Percentiles rank a stretch among this genome's conserved stretches.
phyloP scores from a whole-genome alignment of 805 yeast species.

The Ogataea trehaloabstinens region DNA sequence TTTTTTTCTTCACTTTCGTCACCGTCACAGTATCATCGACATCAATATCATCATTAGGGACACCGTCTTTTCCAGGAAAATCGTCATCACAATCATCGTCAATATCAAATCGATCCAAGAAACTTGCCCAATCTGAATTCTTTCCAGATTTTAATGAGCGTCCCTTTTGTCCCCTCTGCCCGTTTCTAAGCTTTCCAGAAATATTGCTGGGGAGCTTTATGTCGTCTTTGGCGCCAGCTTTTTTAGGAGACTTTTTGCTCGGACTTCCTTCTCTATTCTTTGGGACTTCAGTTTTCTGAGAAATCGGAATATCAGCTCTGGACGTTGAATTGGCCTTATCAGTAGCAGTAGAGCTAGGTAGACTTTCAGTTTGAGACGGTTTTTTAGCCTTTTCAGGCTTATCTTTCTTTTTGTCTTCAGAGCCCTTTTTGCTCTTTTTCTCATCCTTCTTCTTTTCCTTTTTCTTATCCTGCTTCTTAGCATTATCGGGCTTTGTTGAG shows the following conservation, averaged over 20 bases:
- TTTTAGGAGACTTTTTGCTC: not conserved
- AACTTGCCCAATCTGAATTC: not conserved
- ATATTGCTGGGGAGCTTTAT: not conserved
- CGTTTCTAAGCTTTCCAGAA: not conserved
- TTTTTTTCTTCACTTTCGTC: slow-evolving; percentile 11
- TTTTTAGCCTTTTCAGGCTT: too few relatives aligned
- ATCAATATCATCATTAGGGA: not conserved
- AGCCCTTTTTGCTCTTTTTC: slow-evolving; percentile 2
- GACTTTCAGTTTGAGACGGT: not conserved
- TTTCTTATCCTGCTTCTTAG: slow-evolving; percentile 3
- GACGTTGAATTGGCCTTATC: not conserved
- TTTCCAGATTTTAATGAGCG: not conserved
- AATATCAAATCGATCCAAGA: slow-evolving; percentile 1
- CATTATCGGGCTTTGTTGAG: not conserved
- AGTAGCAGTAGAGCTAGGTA: not conserved
- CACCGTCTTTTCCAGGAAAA: not conserved
- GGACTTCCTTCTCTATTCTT: not conserved
- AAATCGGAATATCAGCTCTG: not conserved
- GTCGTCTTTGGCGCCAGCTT: not conserved
- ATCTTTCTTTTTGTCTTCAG: not conserved
- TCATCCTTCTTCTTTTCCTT: slow-evolving; percentile 3
- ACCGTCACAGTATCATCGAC: slow-evolving; percentile 9
- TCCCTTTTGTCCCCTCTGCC: not conserved
- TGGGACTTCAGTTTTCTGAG: not conserved
- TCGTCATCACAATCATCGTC: slow-evolving; percentile 16